Evolutionary conservation across 306 rosid genomes (phyloP), one percentile per base, ranked within the genome.

Genomic region (Sicyos baderoa): DNA sequence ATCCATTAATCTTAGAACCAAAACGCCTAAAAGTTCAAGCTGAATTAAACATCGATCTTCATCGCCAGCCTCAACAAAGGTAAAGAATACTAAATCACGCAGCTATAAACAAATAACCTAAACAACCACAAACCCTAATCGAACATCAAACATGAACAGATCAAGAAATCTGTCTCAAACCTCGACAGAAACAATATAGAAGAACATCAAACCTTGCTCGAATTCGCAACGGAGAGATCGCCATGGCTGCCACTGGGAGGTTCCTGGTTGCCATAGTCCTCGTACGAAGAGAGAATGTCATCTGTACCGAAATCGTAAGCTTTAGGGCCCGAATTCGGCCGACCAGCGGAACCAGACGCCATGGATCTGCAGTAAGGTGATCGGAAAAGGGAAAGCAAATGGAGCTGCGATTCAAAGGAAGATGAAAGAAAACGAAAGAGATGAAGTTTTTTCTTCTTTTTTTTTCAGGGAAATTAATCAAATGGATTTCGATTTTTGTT

Each of bases 301-400:
- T 84, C 96, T 19, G 97, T 54, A 22, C 70, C 83, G 51, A 85
- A 86, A 86, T 88, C 89, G 44, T 85, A 78, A 0, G 82, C 83
- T 59, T 86, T 87, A 19, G 94, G 82, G 49, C 72, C 81, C 27
- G 88, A 79, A 76, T 88, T 93, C 37, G 79, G 80, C 77, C 94
- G 87, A 73, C 74, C 81, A 44, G 88, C 77, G 0, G 96, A 88
- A 74, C 99, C 99, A 69, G 99, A 90, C 71, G 94, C 96, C 97
- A 91, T 91, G 53, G 48, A 73, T 51, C 71, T 45, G 7, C 47
- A 61, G 52, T 49, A n/a, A 53, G 7, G n/a, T 76, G 5, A 81
- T 74, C 54, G 25, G 25, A 51, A 14, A 71, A 70, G 12, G 13
- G 10, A 8, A 12, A 64, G 23, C 60, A 18, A 54, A 55, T 29